These are phyloP conservation scores for Boeremia exigua DNA, from an alignment of 2,329 filamentous ascomycete genomes.

Conservation along the genomic window DNA sequence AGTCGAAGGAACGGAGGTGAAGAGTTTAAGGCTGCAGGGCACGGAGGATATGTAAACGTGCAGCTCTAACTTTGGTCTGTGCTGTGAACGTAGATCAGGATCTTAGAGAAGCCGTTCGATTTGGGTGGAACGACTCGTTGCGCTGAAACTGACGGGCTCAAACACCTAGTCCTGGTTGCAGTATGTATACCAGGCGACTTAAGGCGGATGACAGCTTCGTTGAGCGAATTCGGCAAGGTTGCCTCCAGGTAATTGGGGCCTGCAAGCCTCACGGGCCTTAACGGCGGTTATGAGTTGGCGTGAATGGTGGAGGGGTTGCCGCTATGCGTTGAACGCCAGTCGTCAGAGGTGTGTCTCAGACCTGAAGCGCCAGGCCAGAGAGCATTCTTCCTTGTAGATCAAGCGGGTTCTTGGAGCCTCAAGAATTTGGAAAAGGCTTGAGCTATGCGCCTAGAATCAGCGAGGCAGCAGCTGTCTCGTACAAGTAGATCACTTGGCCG, in stretches of 20 bases:
- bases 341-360: slow-evolving; percentile 50
- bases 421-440: slow-evolving; percentile 24
- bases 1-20: slow-evolving; percentile 37
- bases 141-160: slow-evolving; percentile 49
- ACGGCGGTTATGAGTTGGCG: slow-evolving; percentile 23
- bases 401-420: slow-evolving; percentile 26
- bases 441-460: slow-evolving; percentile 32
- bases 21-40: slow-evolving; percentile 41
- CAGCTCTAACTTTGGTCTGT: slow-evolving; percentile 32
- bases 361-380: slow-evolving; percentile 47
- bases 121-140: slow-evolving; percentile 38
- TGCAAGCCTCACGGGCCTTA: slow-evolving; percentile 27
- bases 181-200: slow-evolving; percentile 38
- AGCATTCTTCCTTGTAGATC: slow-evolving; percentile 40
- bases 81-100: slow-evolving; percentile 40
- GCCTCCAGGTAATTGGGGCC: neutral
- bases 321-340: slow-evolving; percentile 40
- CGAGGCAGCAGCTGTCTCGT: slow-evolving; percentile 27
- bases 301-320: slow-evolving; percentile 23
- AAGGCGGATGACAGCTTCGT: slow-evolving; percentile 40
- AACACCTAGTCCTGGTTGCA: slow-evolving; percentile 37
- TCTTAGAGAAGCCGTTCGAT: slow-evolving; percentile 24
- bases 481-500: neutral
- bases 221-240: slow-evolving; percentile 23
- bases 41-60: slow-evolving; percentile 45